Conservation (phyloP, 352 stramenopile species). For the Phytophthora kernoviae region DNA sequence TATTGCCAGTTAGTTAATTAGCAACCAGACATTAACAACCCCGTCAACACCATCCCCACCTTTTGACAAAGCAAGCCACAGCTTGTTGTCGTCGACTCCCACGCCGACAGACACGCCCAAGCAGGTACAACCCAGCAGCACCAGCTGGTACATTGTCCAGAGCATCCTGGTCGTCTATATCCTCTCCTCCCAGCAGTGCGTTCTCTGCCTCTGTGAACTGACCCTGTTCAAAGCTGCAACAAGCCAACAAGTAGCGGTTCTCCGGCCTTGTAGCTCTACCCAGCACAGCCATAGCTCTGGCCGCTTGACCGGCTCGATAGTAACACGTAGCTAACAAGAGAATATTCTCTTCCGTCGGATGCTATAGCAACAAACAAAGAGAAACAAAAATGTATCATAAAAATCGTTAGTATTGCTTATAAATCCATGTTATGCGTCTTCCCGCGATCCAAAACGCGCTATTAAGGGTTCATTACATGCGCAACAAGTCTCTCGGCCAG, state of each 20-base stretch:
- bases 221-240: conserved; percentile 78
- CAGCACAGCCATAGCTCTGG: conserved; percentile 63
- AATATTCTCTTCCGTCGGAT: conserved; percentile 57
- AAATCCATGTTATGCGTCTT: conserved; percentile 16
- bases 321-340: conserved; percentile 71
- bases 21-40: neutral
- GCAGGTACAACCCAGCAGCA: conserved; percentile 91
- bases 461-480: conserved; percentile 47
- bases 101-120: conserved; percentile 91
- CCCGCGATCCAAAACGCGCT: conserved; percentile 12
- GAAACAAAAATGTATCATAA: conserved; percentile 16
- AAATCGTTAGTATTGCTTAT: conserved; percentile 10
- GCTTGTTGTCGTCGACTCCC: conserved; percentile 91
- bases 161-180: conserved; percentile 25
- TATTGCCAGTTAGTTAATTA: conserved; percentile 1
- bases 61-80: conserved; percentile 90
- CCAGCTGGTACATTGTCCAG: conserved; percentile 61
- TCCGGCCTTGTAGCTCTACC: conserved; percentile 38
- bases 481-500: conserved; percentile 83
- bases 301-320: conserved; percentile 55
- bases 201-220: conserved; percentile 90
- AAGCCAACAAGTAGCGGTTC: conserved; percentile 72
- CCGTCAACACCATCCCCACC: conserved; percentile 39
- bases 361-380: conserved; percentile 39
- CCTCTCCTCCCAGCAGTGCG: conserved; percentile 73